phyloP scores from a whole-genome alignment of 768 basidiomycete species.

The Boletellus ananas region DNA sequence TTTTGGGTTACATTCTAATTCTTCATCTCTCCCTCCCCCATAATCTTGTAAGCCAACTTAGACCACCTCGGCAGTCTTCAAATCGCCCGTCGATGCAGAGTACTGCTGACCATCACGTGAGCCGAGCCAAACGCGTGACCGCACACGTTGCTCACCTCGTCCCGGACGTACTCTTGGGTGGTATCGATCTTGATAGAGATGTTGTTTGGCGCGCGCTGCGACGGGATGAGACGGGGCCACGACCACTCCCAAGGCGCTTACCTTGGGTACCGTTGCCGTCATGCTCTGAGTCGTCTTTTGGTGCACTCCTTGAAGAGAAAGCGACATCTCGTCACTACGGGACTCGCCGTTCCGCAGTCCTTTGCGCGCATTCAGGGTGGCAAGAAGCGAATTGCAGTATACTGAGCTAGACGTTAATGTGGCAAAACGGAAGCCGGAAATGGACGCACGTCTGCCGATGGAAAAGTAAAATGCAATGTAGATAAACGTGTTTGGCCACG shows the following conservation, averaged over 20 bases:
- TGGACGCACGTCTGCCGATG: conserved; percentile 52
- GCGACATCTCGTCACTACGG: conserved; percentile 27
- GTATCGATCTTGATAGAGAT: conserved; percentile 66
- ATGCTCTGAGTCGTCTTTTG: conserved; percentile 21
- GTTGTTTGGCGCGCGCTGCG: conserved; percentile 38
- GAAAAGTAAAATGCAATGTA: conserved; percentile 66
- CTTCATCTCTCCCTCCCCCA: not conserved
- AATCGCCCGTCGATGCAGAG: conserved; percentile 15
- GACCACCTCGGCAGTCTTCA: conserved; percentile 22
- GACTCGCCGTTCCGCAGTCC: conserved; percentile 35
- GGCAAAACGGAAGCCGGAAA: not conserved
- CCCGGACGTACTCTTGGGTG: conserved; percentile 50
- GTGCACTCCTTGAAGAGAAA: conserved; percentile 28
- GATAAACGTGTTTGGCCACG: conserved; percentile 49
- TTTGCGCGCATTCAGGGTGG: conserved; percentile 57
- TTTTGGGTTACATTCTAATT: conserved; percentile 3
- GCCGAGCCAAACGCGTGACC: not conserved
- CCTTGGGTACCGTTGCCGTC: conserved; percentile 11
- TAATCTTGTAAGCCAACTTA: not conserved
- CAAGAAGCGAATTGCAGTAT: conserved; percentile 59
- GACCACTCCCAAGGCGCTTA: not conserved
- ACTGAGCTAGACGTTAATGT: conserved; percentile 31
- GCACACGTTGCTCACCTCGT: conserved; percentile 28
- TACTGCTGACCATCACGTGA: conserved; percentile 13
- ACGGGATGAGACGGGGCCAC: not conserved